These are phyloP conservation scores for Peltaster fructicola DNA, from an alignment of 2,329 filamentous ascomycete genomes.

Conservation along the genomic window DNA sequence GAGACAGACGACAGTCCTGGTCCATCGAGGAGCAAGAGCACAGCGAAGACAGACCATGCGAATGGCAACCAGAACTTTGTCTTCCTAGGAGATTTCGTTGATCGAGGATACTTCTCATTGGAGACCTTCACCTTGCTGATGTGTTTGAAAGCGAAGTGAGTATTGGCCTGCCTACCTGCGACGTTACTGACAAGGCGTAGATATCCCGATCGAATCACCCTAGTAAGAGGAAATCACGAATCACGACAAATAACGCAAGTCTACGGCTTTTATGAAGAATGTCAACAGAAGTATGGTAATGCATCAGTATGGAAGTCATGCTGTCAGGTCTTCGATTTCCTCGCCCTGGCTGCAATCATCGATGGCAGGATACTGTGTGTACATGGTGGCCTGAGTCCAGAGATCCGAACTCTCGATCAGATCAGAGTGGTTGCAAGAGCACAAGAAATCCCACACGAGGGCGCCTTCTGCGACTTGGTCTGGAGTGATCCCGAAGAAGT, in stretches of 20 bases:
- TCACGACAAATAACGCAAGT: conserved; percentile 63
- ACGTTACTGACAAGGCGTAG: conserved; percentile 19
- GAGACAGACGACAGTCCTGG: conserved; percentile 25
- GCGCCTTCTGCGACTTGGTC: conserved; percentile 59
- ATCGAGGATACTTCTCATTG: conserved; percentile 56
- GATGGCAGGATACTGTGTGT: conserved; percentile 59
- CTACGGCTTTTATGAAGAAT: conserved; percentile 65
- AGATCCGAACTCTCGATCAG: conserved; percentile 58
- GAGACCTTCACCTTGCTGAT: conserved; percentile 57
- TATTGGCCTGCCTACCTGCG: conserved; percentile 1
- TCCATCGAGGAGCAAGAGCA: conserved; percentile 20
- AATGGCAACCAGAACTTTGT: conserved; percentile 52
- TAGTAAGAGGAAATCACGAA: conserved; percentile 60
- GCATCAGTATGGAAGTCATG: conserved; percentile 65
- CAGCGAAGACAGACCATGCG: conserved; percentile 24
- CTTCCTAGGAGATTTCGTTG: conserved; percentile 57
- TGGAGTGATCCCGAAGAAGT: conserved; percentile 59
- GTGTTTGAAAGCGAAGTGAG: conserved; percentile 52
- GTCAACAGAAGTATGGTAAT: conserved; percentile 59
- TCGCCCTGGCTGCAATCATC: conserved; percentile 55
- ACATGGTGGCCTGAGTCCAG: conserved; percentile 53
- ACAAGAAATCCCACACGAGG: conserved; percentile 61
- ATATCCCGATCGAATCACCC: conserved; percentile 54
- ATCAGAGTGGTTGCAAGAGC: conserved; percentile 57
- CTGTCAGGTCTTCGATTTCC: conserved; percentile 62